phyloP scores from a whole-genome alignment of 1,139 yeast genomes.

The Geotrichum histeridarum region DNA sequence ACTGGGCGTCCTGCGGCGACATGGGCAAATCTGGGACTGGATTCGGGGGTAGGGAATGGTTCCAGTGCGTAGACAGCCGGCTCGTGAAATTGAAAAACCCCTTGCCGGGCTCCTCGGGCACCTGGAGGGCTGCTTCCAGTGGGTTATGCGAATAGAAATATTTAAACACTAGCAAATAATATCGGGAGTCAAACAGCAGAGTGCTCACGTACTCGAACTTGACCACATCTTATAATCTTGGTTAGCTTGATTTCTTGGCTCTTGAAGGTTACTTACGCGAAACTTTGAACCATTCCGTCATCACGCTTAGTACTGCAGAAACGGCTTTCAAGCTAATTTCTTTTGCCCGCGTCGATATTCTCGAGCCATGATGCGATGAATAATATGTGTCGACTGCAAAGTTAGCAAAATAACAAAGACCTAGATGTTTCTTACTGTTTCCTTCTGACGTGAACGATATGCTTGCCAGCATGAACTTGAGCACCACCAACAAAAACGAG shows the following conservation, averaged over 20 bases:
- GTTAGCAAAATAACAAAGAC: neutral
- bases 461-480: conserved; percentile 56
- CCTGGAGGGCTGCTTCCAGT: conserved; percentile 30
- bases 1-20: neutral
- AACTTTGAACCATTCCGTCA: conserved; percentile 72
- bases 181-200: conserved; percentile 68
- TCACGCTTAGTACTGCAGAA: conserved; percentile 47
- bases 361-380: conserved; percentile 8
- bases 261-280: conserved; percentile 40
- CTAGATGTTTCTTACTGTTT: conserved; percentile 1
- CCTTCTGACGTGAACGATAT: conserved; percentile 23
- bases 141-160: conserved; percentile 39
- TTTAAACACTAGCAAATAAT: conserved; percentile 44
- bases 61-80: conserved; percentile 24
- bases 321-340: conserved; percentile 63
- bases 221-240: conserved; percentile 43
- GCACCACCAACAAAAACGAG: conserved; percentile 57
- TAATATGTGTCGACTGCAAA: conserved; percentile 18
- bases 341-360: conserved; percentile 47
- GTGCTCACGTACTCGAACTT: conserved; percentile 76
- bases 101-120: conserved; percentile 39
- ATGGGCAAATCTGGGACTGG: conserved; percentile 3
- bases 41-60: conserved; percentile 16
- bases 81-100: conserved; percentile 47
- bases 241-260: neutral